These are phyloP conservation scores for Candida chauliodis DNA, from an alignment of 805 yeast species.

Conservation along the genomic window DNA sequence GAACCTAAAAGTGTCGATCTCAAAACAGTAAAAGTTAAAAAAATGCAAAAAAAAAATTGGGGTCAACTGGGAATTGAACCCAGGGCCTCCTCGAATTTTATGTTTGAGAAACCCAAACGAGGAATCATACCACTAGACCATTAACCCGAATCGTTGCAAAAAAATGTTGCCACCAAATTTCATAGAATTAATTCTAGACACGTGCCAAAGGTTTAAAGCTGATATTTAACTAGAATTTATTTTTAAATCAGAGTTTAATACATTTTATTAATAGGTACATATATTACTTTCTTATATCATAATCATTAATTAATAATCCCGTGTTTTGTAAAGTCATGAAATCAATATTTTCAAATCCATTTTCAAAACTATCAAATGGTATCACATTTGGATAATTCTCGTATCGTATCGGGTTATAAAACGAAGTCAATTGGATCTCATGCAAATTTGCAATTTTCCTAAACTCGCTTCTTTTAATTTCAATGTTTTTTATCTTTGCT, in stretches of 20 bases:
- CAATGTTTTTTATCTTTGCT: constrained; percentile 23
- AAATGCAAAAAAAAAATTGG: constrained; percentile 17
- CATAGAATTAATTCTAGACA: too few species aligned
- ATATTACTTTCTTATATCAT: constrained; percentile 2
- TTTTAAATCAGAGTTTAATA: too few species aligned
- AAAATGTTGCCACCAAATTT: too few species aligned
- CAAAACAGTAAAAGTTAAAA: neutral
- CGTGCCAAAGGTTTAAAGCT: too few species aligned
- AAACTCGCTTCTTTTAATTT: constrained; percentile 19
- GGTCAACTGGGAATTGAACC: constrained; percentile 56
- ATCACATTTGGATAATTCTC: neutral
- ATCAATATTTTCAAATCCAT: constrained; percentile 10
- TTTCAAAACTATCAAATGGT: neutral
- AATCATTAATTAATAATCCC: constrained; percentile 12
- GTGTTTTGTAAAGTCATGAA: constrained; percentile 10
- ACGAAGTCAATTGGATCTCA: constrained; percentile 18
- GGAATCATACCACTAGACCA: constrained; percentile 34
- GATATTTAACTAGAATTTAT: too few species aligned
- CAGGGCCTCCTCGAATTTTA: constrained; percentile 44
- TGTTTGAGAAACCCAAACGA: constrained; percentile 22
- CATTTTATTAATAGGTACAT: too few species aligned
- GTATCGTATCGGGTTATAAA: too few species aligned
- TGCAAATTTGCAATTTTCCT: constrained; percentile 16
- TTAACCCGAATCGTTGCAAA: too few species aligned
- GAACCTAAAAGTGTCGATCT: neutral